phyloP scores from a whole-genome alignment of 2,329 filamentous ascomycete genomes.

The Fusarium virguliforme region DNA sequence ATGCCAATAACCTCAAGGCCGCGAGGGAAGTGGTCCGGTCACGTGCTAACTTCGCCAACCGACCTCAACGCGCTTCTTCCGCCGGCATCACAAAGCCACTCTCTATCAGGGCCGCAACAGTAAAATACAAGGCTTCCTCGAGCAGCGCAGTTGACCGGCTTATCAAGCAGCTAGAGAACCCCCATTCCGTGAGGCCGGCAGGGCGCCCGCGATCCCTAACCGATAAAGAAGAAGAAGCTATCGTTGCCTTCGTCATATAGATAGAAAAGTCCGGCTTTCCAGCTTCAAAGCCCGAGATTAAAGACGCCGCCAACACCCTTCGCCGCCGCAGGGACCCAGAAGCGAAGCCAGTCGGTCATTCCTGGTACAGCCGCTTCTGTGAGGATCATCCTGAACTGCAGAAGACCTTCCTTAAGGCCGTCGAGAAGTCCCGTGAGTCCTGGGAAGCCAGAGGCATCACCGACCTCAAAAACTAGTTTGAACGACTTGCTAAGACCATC shows the following conservation, averaged over 20 bases:
- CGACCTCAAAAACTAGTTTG: too few relatives aligned
- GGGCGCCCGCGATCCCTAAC: neutral
- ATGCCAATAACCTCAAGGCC: neutral
- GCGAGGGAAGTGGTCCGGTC: neutral
- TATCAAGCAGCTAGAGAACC: conserved; percentile 1
- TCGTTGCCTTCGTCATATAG: too few relatives aligned
- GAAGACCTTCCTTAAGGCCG: neutral
- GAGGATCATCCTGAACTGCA: too few relatives aligned
- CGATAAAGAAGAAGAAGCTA: too few relatives aligned
- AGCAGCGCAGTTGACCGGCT: neutral
- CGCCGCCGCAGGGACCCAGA: too few relatives aligned
- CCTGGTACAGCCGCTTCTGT: too few relatives aligned
- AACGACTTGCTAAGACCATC: too few relatives aligned
- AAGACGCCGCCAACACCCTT: too few relatives aligned
- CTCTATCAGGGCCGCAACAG: neutral
- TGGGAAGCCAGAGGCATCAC: too few relatives aligned
- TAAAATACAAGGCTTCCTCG: neutral
- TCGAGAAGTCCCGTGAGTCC: neutral
- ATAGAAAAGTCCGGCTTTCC: too few relatives aligned
- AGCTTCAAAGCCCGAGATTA: too few relatives aligned
- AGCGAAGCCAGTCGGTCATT: too few relatives aligned
- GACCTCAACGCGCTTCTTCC: neutral
- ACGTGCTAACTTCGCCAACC: neutral
- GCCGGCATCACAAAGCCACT: neutral
- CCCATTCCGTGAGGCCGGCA: neutral